phyloP scores from a whole-genome alignment of 2,329 filamentous ascomycete species.

The Pleomassaria siparia region DNA sequence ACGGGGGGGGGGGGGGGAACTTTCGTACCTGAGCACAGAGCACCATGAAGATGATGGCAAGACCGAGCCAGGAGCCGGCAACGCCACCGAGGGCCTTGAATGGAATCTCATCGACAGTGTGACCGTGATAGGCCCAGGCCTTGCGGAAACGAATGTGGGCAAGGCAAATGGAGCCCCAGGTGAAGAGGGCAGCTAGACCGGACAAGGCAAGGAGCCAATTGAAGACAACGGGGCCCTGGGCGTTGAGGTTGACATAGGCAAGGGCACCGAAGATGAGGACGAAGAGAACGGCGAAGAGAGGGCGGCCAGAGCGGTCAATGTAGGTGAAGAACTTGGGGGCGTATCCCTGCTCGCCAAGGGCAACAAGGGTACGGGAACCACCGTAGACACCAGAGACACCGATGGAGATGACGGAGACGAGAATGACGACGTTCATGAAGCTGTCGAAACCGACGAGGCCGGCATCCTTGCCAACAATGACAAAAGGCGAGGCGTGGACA shows the following conservation, averaged over 20 bases:
- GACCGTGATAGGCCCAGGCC: slow-evolving; percentile 42
- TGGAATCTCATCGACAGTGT: slow-evolving; percentile 48
- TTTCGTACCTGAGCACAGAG: slow-evolving; percentile 42
- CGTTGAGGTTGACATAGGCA: slow-evolving; percentile 62
- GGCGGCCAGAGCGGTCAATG: slow-evolving; percentile 80
- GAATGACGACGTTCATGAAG: slow-evolving; percentile 68
- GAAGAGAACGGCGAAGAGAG: slow-evolving; percentile 70
- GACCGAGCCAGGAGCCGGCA: slow-evolving; percentile 44
- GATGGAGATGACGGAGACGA: slow-evolving; percentile 62
- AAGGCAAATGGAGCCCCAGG: slow-evolving; percentile 83
- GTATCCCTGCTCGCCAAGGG: slow-evolving; percentile 59
- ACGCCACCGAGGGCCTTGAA: slow-evolving; percentile 47
- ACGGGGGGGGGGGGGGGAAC: not conserved
- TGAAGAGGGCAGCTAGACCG: slow-evolving; percentile 73
- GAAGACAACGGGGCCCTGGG: slow-evolving; percentile 60
- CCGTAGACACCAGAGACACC: slow-evolving; percentile 62
- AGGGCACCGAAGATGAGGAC: slow-evolving; percentile 71
- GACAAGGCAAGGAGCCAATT: slow-evolving; percentile 79
- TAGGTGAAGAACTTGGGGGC: slow-evolving; percentile 77
- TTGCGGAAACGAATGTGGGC: slow-evolving; percentile 87
- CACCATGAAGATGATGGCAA: slow-evolving; percentile 42
- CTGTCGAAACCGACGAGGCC: slow-evolving; percentile 62
- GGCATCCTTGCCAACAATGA: slow-evolving; percentile 64
- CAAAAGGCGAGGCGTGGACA: slow-evolving; percentile 62
- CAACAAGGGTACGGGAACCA: slow-evolving; percentile 59